Percentiles rank a stretch among this genome's conserved stretches.
Conservation (phyloP, 2,329 filamentous ascomycete genomes). For the Lecanicillium sp. region DNA sequence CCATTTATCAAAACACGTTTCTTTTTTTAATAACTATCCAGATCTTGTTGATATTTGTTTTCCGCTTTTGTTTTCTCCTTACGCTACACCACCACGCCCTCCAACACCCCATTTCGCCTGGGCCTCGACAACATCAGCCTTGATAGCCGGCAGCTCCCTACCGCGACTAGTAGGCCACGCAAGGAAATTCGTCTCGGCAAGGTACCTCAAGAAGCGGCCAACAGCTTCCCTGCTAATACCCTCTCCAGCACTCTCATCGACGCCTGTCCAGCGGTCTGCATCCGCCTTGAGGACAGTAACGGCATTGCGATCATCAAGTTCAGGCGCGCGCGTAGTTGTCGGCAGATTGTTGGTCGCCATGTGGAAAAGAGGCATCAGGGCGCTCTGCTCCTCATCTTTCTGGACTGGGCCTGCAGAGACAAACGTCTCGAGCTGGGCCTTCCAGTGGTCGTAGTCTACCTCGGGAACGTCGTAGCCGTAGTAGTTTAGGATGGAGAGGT, state of each 20-base stretch:
- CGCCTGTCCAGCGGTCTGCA: conserved; percentile 46
- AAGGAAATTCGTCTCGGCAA: conserved; percentile 22
- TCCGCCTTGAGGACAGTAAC: conserved; percentile 56
- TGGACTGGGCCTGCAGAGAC: conserved; percentile 17
- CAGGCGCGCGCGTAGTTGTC: conserved; percentile 57
- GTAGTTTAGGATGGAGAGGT: conserved; percentile 57
- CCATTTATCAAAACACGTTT: too few species aligned
- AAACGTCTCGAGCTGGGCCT: conserved; percentile 19
- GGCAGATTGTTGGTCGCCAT: conserved; percentile 63
- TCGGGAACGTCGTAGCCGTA: conserved; percentile 70
- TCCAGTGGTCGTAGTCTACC: conserved; percentile 51
- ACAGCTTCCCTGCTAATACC: conserved; percentile 18
- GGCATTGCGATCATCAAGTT: conserved; percentile 60
- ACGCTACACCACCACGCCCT: too few species aligned
- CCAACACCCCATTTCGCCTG: too few species aligned
- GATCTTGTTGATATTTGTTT: too few species aligned
- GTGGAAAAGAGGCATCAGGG: conserved; percentile 57
- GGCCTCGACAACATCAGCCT: too few species aligned
- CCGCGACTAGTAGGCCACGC: conserved; percentile 20
- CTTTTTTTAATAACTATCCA: too few species aligned
- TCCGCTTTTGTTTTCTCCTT: too few species aligned
- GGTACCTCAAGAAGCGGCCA: conserved; percentile 18
- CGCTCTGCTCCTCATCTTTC: conserved; percentile 20
- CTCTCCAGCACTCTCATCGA: conserved; percentile 44
- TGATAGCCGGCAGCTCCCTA: too few species aligned